These are phyloP conservation scores for Berkeleyomyces basicola DNA, from an alignment of 2,329 filamentous ascomycete genomes.

Conservation along the genomic window DNA sequence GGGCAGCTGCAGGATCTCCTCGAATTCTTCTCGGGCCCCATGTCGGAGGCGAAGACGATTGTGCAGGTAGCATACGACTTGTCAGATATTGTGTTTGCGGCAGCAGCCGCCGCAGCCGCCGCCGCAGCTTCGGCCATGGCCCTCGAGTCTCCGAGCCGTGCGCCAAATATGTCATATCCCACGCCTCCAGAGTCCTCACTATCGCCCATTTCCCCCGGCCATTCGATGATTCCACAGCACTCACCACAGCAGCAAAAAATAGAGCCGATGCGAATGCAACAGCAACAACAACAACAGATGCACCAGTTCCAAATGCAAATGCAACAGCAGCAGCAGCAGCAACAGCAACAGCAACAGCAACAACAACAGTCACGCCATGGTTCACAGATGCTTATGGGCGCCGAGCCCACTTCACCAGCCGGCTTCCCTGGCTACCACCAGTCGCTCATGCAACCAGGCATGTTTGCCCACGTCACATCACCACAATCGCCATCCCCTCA, in stretches of 20 bases:
- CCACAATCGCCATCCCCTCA: slow-evolving; percentile 8
- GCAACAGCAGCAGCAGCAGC: slow-evolving; percentile 19
- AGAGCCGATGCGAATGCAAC: slow-evolving; percentile 18
- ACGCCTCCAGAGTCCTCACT: slow-evolving; percentile 17
- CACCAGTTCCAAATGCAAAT: slow-evolving; percentile 12
- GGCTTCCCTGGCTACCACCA: slow-evolving; percentile 20
- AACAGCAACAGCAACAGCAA: slow-evolving; percentile 15
- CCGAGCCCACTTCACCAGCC: slow-evolving; percentile 16
- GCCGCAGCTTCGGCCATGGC: not conserved
- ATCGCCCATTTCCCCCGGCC: slow-evolving; percentile 16
- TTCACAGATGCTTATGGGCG: slow-evolving; percentile 16
- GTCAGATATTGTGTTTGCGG: slow-evolving; percentile 29
- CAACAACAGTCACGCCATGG: slow-evolving; percentile 8
- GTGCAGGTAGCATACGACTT: slow-evolving; percentile 42
- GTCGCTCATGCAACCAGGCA: slow-evolving; percentile 18
- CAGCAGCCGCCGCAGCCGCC: slow-evolving; percentile 6
- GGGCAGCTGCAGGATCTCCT: slow-evolving; percentile 48
- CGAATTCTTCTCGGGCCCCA: slow-evolving; percentile 45
- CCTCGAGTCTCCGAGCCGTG: slow-evolving; percentile 16
- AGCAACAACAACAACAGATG: slow-evolving; percentile 16
- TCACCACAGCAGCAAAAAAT: slow-evolving; percentile 20
- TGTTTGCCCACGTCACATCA: slow-evolving; percentile 11
- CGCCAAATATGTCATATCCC: slow-evolving; percentile 17
- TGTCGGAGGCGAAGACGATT: slow-evolving; percentile 38
- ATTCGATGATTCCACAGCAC: slow-evolving; percentile 17